A percentile compares a stretch with the other conserved stretches of the same genome.
Evolutionary conservation across 2,329 filamentous ascomycete species (phyloP).

Genomic region (Penicillium sp.): DNA sequence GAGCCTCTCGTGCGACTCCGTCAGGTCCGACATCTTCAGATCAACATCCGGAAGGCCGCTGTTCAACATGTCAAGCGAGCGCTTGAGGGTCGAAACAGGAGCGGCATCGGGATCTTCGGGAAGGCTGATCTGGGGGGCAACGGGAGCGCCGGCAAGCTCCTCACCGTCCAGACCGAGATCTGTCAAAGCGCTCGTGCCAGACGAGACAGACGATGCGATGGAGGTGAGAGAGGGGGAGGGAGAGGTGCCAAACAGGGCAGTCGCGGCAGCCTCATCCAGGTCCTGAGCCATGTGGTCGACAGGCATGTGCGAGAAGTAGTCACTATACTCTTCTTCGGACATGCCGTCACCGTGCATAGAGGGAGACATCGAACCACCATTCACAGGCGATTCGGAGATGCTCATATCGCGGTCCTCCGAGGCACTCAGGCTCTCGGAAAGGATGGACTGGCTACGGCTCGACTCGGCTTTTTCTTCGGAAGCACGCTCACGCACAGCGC

Average conservation of each 20-base stretch:
- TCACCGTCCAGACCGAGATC: constrained; percentile 35
- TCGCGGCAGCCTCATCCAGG: constrained; percentile 36
- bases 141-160: constrained; percentile 19
- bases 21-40: constrained; percentile 38
- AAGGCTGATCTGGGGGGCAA: constrained; percentile 34
- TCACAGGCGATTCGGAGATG: constrained; percentile 33
- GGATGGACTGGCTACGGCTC: constrained; percentile 34
- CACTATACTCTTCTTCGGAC: constrained; percentile 34
- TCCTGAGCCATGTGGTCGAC: constrained; percentile 30
- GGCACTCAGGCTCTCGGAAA: constrained; percentile 47
- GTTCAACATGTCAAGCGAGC: constrained; percentile 44
- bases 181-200: constrained; percentile 39
- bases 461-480: constrained; percentile 39
- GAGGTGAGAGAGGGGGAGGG: constrained; percentile 46
- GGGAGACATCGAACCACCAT: constrained; percentile 34
- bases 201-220: constrained; percentile 44
- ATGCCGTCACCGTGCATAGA: constrained; percentile 31
- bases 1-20: constrained; percentile 48
- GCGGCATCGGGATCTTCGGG: constrained; percentile 29
- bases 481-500: constrained; percentile 67
- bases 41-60: constrained; percentile 38
- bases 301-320: constrained; percentile 38
- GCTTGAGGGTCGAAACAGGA: constrained; percentile 38
- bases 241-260: constrained; percentile 43
- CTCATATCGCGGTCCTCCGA: constrained; percentile 31